These are phyloP conservation scores for Kodamaea sagamina DNA, from an alignment of 805 yeast species.

Conservation along the genomic window DNA sequence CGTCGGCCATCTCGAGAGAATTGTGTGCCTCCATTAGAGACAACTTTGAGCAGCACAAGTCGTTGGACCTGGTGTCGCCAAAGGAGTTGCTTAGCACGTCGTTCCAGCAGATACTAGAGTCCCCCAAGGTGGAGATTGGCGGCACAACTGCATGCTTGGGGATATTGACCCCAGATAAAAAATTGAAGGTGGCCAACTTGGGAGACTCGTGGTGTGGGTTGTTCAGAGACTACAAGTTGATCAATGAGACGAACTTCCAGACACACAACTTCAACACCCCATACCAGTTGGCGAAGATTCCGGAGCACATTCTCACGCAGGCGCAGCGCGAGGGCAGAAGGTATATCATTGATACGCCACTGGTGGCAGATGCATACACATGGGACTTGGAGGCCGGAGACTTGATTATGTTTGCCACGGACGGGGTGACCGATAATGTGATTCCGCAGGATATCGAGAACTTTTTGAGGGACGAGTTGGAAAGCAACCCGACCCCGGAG, in stretches of 20 bases:
- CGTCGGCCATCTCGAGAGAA: slow-evolving; percentile 83
- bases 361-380: slow-evolving; percentile 62
- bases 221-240: slow-evolving; percentile 63
- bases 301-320: slow-evolving; percentile 54
- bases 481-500: slow-evolving; percentile 19
- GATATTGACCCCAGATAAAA: slow-evolving; percentile 54
- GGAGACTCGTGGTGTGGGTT: slow-evolving; percentile 97
- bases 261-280: slow-evolving; percentile 91
- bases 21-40: slow-evolving; percentile 59
- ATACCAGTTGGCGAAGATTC: slow-evolving; percentile 83
- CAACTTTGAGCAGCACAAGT: slow-evolving; percentile 28
- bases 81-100: slow-evolving; percentile 55
- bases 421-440: slow-evolving; percentile 90
- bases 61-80: slow-evolving; percentile 32
- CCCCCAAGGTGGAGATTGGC: slow-evolving; percentile 76
- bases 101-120: slow-evolving; percentile 51
- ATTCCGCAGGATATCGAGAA: slow-evolving; percentile 68
- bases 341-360: slow-evolving; percentile 72
- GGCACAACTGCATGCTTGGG: slow-evolving; percentile 94
- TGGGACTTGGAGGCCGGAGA: slow-evolving; percentile 73
- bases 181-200: slow-evolving; percentile 70
- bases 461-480: slow-evolving; percentile 59
- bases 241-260: slow-evolving; percentile 72
- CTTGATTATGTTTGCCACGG: slow-evolving; percentile 83
- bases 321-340: slow-evolving; percentile 58